Evolutionary conservation across 2,329 filamentous ascomycete genomes (phyloP), one percentile per base, ranked within the genome.

Genomic region (Ceratocystiopsis sp.): DNA sequence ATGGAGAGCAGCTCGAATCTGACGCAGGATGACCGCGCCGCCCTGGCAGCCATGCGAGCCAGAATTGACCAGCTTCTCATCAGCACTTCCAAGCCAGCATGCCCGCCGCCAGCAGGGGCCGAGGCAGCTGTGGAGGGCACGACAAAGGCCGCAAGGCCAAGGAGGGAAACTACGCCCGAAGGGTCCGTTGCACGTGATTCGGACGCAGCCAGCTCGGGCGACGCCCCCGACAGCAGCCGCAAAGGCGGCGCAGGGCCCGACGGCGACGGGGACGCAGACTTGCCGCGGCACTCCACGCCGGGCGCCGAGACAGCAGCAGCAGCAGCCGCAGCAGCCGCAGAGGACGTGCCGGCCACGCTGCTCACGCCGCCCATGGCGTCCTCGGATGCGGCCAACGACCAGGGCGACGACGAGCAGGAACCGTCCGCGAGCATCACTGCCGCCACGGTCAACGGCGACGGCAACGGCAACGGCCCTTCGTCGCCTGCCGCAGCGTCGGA

Each of bases 31-130:
- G 69, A 74, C 50, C 60, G 59, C 45, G 52, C 58, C 34, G 60
- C 66, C 41, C 62, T 75, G 16, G 61, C 65, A 37, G 63, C 64
- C 34, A 65, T 71, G 55, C 57, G 57, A 34, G 53, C 55, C n/a
- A 57, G 56, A 16, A 66, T 73, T 48, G 58, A 50, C 15, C 42
- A 45, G 16, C 51, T 51, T 16, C 32, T 50, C 1, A 16, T 41
- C 3, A 19, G 41, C 45, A 16, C 40, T 41, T 29, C 42, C 37
- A 39, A 18, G 7, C 6, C 32, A 15, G 39, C 39, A 18, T 15
- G 13, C 38, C 25, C 25, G 25, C 10, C 25, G 25, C 10, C 25
- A 8, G 7, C 25, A 29, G 25, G 25, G 25, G 25, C 25, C 25
- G 25, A 29, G 25, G 25, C 25, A 29, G 25, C 25, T 11, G 25